Percentiles rank a stretch among this genome's conserved stretches.
phyloP scores from a whole-genome alignment of 768 basidiomycete genomes.

The Rhodocollybia butyracea region DNA sequence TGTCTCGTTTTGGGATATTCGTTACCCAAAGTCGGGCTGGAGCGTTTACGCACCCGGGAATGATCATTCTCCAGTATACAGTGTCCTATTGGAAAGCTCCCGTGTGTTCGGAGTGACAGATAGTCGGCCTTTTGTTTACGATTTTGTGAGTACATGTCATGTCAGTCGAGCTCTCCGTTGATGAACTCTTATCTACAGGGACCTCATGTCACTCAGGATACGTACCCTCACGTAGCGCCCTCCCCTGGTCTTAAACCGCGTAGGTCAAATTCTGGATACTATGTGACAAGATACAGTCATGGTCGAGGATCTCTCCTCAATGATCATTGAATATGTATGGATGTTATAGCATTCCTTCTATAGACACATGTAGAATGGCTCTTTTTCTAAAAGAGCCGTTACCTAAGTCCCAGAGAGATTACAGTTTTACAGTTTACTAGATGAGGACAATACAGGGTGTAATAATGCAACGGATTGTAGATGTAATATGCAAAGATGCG shows the following conservation, averaged over 20 bases:
- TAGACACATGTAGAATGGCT: too few species aligned
- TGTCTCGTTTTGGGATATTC: conserved; percentile 81
- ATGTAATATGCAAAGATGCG: neutral
- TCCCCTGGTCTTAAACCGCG: conserved; percentile 26
- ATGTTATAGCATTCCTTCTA: neutral
- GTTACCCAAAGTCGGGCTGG: conserved; percentile 59
- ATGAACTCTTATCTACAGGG: conserved; percentile 35
- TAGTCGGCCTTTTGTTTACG: conserved; percentile 72
- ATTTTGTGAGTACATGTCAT: conserved; percentile 52
- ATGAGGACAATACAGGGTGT: neutral
- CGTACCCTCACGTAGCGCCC: conserved; percentile 42
- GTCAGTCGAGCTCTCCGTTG: neutral
- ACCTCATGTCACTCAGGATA: conserved; percentile 50
- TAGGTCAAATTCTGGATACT: conserved; percentile 22
- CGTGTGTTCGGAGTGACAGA: conserved; percentile 79
- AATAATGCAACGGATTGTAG: neutral
- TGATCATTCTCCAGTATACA: conserved; percentile 77
- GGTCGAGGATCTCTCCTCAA: neutral
- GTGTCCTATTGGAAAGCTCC: conserved; percentile 69
- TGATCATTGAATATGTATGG: neutral
- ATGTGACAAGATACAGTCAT: conserved; percentile 26
- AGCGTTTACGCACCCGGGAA: conserved; percentile 80
- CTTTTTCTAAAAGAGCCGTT: too few species aligned
- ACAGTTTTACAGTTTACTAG: neutral
- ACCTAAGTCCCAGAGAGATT: too few species aligned